phyloP scores from a whole-genome alignment of 768 basidiomycete species.

The Infundibulicybe gibba region DNA sequence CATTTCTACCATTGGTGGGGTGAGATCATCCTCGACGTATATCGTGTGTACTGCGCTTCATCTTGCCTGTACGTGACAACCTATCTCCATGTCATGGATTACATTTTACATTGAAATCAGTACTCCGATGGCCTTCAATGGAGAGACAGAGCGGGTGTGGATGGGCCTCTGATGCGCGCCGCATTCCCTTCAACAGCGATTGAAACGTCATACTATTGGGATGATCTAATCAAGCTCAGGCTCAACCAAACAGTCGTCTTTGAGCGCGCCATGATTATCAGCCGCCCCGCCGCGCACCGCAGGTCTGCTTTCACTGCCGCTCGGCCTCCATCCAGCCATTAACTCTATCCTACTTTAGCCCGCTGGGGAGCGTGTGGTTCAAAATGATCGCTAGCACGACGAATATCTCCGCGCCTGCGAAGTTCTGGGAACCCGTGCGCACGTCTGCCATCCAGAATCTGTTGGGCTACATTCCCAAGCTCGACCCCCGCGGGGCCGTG shows the following conservation, averaged over 20 bases:
- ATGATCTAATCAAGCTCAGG: slow-evolving; percentile 46
- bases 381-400: slow-evolving; percentile 28
- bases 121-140: too few species aligned
- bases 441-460: too few species aligned
- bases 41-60: slow-evolving; percentile 17
- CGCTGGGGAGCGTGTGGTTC: slow-evolving; percentile 10
- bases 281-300: too few species aligned
- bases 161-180: too few species aligned
- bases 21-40: slow-evolving; percentile 20
- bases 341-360: slow-evolving; percentile 23
- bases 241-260: too few species aligned
- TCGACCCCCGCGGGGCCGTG: too few species aligned
- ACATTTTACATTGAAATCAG: not conserved
- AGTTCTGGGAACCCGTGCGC: too few species aligned
- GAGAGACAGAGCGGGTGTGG: slow-evolving; percentile 60
- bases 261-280: too few species aligned
- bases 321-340: slow-evolving; percentile 1
- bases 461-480: slow-evolving; percentile 30
- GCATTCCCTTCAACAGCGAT: too few species aligned
- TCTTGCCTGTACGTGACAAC: slow-evolving; percentile 14
- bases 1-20: slow-evolving; percentile 25
- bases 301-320: too few species aligned
- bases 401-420: slow-evolving; percentile 19
- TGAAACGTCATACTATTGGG: too few species aligned
- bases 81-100: not conserved